Base-by-base conservation (phyloP, 2,329 filamentous ascomycete species). In the Cryphonectria carpinicola region DNA sequence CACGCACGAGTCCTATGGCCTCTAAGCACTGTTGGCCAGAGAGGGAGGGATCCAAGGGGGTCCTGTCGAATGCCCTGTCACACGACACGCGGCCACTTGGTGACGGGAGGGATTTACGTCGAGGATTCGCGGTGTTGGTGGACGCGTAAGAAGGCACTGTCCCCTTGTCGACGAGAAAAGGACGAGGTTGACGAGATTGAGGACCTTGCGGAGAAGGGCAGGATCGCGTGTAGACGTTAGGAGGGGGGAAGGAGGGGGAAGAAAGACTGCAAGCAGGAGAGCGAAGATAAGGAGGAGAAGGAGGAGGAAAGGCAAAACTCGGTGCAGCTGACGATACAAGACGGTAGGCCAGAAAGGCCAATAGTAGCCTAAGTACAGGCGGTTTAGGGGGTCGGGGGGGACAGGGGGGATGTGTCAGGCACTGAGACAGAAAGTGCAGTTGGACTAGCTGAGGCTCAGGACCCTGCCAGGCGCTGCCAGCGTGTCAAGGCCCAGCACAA, bases 21-120 rank as follows among this genome's bases (percentile, higher is more conserved):
- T 61, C 35, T 1, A 25, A 14, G 8, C 58, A 61, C 32, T 61
- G 32, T 10, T n/a, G 35, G 8, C 25, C 28, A 17, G 28, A 28
- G 28, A 32, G 13, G 13, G 54, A 32, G 58, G 39, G 58, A 39
- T 11, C 32, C 35, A 25, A 25, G 58, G 32, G 19, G 32, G 3
- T 37, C 3, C 32, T 5, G 58, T 39, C 35, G 58, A 61, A 7
- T 4, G 11, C 2, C 58, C 58, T 5, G 58, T 61, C 58, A 61
- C 58, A 39, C 58, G 58, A 39, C 58, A 61, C 58, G 6, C 35
- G 54, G n/a, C 54, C 54, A n/a, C 58, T 39, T 61, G 32, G 58
- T n/a, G 46, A 39, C 58, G 19, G 19, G 22, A 58, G 17, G 54
- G 54, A 13, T 8, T 58, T 14, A 2, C 10, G 13, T 8, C 25